A percentile compares a stretch with the other conserved stretches of the same genome.
phyloP scores from a whole-genome alignment of 2,329 filamentous ascomycete species.

The Phyllachora maydis region DNA sequence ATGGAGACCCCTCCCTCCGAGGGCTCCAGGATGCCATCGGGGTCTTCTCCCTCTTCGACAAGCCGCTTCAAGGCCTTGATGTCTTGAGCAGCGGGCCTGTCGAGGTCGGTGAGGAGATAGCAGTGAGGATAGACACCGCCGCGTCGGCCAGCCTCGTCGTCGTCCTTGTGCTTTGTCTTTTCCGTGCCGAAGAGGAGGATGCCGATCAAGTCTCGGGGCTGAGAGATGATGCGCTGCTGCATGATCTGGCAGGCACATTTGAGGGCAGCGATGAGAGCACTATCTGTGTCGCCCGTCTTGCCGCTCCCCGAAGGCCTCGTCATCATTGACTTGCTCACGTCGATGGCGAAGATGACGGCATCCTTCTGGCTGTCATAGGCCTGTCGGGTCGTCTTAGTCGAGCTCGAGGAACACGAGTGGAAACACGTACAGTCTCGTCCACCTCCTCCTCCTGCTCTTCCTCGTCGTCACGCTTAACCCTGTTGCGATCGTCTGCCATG shows the following conservation, averaged over 20 bases:
- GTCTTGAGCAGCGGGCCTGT: slow-evolving; percentile 70
- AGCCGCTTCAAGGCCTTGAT: slow-evolving; percentile 61
- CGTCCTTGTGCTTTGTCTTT: slow-evolving; percentile 59
- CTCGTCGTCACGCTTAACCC: slow-evolving; percentile 45
- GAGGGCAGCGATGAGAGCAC: slow-evolving; percentile 61
- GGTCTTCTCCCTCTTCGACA: slow-evolving; percentile 58
- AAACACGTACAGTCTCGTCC: slow-evolving; percentile 10
- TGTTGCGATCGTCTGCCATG: too few species aligned
- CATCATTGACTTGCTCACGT: slow-evolving; percentile 80
- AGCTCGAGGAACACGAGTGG: neutral
- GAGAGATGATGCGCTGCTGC: slow-evolving; percentile 96
- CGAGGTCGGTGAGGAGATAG: slow-evolving; percentile 75
- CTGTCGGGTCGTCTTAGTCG: slow-evolving; percentile 21
- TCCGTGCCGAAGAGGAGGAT: slow-evolving; percentile 82
- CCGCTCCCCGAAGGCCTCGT: slow-evolving; percentile 37
- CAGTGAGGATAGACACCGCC: slow-evolving; percentile 67
- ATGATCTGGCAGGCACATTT: slow-evolving; percentile 92
- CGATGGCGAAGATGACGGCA: slow-evolving; percentile 93
- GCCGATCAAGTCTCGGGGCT: slow-evolving; percentile 93
- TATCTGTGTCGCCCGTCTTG: slow-evolving; percentile 68
- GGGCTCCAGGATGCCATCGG: slow-evolving; percentile 46
- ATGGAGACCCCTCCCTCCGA: slow-evolving; percentile 54
- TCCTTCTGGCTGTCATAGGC: slow-evolving; percentile 86
- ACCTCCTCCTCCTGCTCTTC: slow-evolving; percentile 45
- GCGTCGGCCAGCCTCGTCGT: slow-evolving; percentile 35